Evolutionary conservation across 495 filamentous ascomycete species (phyloP), one percentile per base, ranked within the genome.

Genomic region (Astrothelium subdiscretum): DNA sequence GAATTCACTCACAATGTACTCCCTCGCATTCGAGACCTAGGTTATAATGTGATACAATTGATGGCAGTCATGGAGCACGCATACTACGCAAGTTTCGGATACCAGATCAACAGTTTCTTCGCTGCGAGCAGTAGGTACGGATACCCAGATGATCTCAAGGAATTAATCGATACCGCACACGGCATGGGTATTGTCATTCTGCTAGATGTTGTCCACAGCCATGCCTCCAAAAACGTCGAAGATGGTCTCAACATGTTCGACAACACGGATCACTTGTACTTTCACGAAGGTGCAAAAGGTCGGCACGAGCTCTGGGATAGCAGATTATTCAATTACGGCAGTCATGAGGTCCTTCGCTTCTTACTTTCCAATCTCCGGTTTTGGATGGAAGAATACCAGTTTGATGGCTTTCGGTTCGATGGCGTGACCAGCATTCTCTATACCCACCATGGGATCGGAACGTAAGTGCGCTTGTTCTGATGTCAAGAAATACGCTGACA

Each of bases 11-110:
- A 84, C 68, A 88, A 88, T 73, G 87, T 94, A 82, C 82, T 98
- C 8, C 91, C 92, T 15, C 85, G 92, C 64, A 97, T 98, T 76
- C 85, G 91, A 69, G 78, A 83, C 68, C 80, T 97, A 61, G 94
- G 92, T 60, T 98, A 98, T 77, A 97, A 98, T 76, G 87, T 92
- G 43, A 97, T 98, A 67, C 94, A 98, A 74, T 79, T 98, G 66
- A 98, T 98, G 94, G 94, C 94, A 43, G 81, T 98, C 68, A 97
- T 97, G 90, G 94, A 98, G 72, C 94, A 98, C 76, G 92, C 94
- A 31, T 98, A 98, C 78, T 98, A 98, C 74, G 94, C 94, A 65
- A 97, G 92, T 68, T 98, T 98, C 69, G 94, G 94, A 35, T 98
- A 98, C 74, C 94, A 98, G 71, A 84, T 98, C 68, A 97, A 96